Conservation (phyloP, 1,284 basidiomycete species). For the Trichosporon sp. region DNA sequence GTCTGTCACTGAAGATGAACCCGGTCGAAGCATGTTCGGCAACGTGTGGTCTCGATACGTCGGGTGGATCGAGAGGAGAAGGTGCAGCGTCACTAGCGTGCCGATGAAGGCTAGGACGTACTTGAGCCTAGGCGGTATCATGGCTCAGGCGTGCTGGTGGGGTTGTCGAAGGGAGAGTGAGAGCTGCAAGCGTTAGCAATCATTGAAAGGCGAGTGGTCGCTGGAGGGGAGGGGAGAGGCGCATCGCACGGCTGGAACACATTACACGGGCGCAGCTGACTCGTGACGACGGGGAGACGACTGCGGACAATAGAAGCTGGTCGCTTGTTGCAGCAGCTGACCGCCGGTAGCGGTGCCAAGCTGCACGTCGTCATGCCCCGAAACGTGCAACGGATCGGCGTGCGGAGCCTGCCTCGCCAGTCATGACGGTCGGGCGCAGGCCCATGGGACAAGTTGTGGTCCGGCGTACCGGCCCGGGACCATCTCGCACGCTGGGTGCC, state of each 20-base stretch:
- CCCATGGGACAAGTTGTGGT: too few relatives aligned
- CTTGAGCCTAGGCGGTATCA: background rate
- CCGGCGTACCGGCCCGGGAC: too few relatives aligned
- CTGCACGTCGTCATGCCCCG: too few relatives aligned
- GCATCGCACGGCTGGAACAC: too few relatives aligned
- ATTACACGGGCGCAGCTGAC: too few relatives aligned
- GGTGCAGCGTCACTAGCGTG: constrained; percentile 25
- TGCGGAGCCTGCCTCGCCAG: background rate
- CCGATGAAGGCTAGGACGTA: background rate
- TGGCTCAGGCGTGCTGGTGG: background rate
- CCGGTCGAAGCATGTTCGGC: background rate
- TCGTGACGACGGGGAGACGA: too few relatives aligned
- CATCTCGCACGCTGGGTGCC: background rate
- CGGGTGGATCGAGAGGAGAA: constrained; percentile 41
- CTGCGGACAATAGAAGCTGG: background rate
- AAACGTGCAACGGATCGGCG: background rate
- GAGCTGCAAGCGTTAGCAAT: background rate
- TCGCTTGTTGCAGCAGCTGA: too few relatives aligned
- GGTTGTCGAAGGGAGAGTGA: background rate
- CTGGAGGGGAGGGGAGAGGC: too few relatives aligned
- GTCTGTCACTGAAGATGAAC: background rate
- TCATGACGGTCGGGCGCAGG: background rate
- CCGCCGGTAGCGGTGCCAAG: background rate
- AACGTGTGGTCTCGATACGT: constrained; percentile 39
- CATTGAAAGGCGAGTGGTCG: too few relatives aligned